Conservation (phyloP, 805 yeast species). For the Starmerella roubikii region DNA sequence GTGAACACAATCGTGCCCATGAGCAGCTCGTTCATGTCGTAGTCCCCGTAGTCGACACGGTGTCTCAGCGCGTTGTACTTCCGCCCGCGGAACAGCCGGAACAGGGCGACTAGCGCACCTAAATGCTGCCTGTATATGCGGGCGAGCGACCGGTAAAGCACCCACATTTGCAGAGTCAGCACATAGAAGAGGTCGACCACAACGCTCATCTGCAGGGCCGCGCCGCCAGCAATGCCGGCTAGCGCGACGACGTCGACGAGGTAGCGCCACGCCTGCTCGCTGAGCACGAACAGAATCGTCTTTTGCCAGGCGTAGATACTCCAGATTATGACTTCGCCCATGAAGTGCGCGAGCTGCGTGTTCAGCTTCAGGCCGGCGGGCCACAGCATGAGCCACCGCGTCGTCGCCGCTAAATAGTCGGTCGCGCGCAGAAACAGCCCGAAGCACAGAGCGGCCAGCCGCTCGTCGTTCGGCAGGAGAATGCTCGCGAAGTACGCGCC, state of each 20-base stretch:
- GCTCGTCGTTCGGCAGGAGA: constrained; percentile 24
- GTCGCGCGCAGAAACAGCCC: constrained; percentile 23
- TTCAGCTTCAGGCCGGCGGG: constrained; percentile 93
- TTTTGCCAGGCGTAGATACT: constrained; percentile 54
- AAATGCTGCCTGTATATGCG: constrained; percentile 67
- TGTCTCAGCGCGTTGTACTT: constrained; percentile 72
- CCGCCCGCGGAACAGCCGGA: constrained; percentile 77
- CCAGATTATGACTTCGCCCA: constrained; percentile 82
- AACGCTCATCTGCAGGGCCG: constrained; percentile 55
- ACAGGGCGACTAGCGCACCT: constrained; percentile 52
- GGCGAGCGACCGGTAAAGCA: constrained; percentile 69
- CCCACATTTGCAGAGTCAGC: constrained; percentile 54
- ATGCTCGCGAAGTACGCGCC: constrained; percentile 49
- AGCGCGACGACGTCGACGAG: constrained; percentile 16
- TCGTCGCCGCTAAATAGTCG: constrained; percentile 34
- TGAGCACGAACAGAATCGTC: constrained; percentile 1
- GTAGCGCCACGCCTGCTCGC: neutral
- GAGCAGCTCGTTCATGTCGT: constrained; percentile 72
- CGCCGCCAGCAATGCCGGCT: constrained; percentile 40
- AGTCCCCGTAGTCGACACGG: constrained; percentile 74
- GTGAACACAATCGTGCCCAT: constrained; percentile 83
- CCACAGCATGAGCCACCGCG: constrained; percentile 67
- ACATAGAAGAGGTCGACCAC: constrained; percentile 51
- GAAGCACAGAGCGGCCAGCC: neutral
- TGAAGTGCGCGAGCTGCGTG: constrained; percentile 66